Percentiles rank a stretch among this genome's conserved stretches.
These are phyloP conservation scores for Leucocoprinus leucothites DNA, from an alignment of 768 basidiomycete genomes.

Conservation along the genomic window DNA sequence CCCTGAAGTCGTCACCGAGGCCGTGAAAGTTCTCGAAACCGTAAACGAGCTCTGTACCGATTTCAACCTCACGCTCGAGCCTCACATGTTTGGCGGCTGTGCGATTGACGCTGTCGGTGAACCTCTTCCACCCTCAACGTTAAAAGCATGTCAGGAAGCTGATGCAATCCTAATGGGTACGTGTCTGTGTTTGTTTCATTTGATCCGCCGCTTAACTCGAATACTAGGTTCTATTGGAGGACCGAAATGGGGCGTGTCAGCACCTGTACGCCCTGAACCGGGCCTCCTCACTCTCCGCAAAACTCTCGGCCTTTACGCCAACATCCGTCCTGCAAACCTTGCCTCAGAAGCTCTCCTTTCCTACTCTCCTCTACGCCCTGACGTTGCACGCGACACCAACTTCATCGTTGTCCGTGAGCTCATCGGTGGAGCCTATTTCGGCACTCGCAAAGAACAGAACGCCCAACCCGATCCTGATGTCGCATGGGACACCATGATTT, in stretches of 20 bases:
- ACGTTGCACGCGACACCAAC: slow-evolving; percentile 79
- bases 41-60: slow-evolving; percentile 61
- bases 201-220: slow-evolving; percentile 5
- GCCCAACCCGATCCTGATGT: slow-evolving; percentile 57
- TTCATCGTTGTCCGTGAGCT: slow-evolving; percentile 96
- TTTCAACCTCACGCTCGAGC: slow-evolving; percentile 70
- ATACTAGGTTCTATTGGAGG: slow-evolving; percentile 88
- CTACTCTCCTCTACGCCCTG: slow-evolving; percentile 86
- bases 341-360: slow-evolving; percentile 86
- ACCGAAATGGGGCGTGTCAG: slow-evolving; percentile 96
- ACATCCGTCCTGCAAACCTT: slow-evolving; percentile 96
- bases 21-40: slow-evolving; percentile 75
- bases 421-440: slow-evolving; percentile 96
- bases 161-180: slow-evolving; percentile 96
- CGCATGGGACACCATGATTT: slow-evolving; percentile 93
- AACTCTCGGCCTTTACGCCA: slow-evolving; percentile 92
- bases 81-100: slow-evolving; percentile 84
- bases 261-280: slow-evolving; percentile 87
- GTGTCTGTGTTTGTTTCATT: slow-evolving; percentile 16
- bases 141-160: slow-evolving; percentile 86
- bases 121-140: slow-evolving; percentile 79
- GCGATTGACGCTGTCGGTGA: slow-evolving; percentile 90
- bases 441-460: slow-evolving; percentile 84
- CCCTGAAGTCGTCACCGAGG: slow-evolving; percentile 87
- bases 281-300: slow-evolving; percentile 90